Evolutionary conservation across 805 yeast genomes (phyloP).

Genomic region (Nakazawaea ernobii): DNA sequence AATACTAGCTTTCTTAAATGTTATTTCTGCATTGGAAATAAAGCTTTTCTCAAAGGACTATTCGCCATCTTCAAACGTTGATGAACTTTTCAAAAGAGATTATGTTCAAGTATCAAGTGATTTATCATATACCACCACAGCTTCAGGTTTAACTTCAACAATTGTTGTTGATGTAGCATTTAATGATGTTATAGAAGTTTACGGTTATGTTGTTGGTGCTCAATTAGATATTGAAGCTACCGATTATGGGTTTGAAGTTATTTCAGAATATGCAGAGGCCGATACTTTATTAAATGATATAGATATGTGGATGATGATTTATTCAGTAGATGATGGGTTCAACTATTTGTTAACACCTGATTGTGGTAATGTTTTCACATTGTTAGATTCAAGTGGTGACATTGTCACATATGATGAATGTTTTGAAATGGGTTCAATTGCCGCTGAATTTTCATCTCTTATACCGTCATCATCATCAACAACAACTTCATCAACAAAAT

Average conservation of each 20-base stretch:
- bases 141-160: constrained; percentile 5
- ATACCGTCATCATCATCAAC: background rate
- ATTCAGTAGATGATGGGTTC: constrained; percentile 3
- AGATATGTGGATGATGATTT: constrained; percentile 10
- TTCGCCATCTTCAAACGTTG: background rate
- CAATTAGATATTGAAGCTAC: constrained; percentile 2
- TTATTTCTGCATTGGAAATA: constrained; percentile 3
- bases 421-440: constrained; percentile 6
- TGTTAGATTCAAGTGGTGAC: constrained; percentile 4
- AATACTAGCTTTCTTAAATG: background rate
- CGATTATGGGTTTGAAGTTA: constrained; percentile 8
- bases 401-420: constrained; percentile 9
- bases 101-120: background rate
- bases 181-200: constrained; percentile 1
- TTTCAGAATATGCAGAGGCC: constrained; percentile 1
- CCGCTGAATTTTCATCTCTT: background rate
- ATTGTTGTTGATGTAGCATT: constrained; percentile 6
- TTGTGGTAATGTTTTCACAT: constrained; percentile 9
- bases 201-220: constrained; percentile 3
- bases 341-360: constrained; percentile 8
- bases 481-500: background rate
- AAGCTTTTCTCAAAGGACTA: constrained; percentile 5
- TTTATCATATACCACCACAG: constrained; percentile 7
- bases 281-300: constrained; percentile 1
- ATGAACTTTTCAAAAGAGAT: constrained; percentile 4